Evolutionary conservation across 495 filamentous ascomycete genomes (phyloP).

Genomic region (Hypoxylon fuscum): DNA sequence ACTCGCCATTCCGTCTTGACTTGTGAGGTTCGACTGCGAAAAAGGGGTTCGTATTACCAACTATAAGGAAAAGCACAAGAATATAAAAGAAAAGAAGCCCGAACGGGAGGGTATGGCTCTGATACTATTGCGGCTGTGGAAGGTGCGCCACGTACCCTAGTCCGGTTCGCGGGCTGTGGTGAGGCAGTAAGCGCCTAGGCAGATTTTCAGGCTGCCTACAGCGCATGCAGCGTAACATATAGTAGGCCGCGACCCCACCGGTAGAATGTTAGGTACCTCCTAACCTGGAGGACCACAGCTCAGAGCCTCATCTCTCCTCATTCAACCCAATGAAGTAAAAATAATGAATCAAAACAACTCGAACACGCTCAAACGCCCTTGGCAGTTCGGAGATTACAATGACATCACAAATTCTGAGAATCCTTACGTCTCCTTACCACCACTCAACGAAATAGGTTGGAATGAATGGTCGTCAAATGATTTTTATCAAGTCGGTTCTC

Average conservation of each 20-base stretch:
- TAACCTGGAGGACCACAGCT: background rate
- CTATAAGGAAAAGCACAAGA: too few relatives aligned
- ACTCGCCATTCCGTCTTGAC: background rate
- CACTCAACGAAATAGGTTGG: background rate
- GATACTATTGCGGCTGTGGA: too few relatives aligned
- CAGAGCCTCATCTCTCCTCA: background rate
- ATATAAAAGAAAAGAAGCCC: too few relatives aligned
- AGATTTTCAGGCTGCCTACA: background rate
- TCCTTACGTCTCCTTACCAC: background rate
- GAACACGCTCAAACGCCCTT: background rate
- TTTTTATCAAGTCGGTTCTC: background rate
- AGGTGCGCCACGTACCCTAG: background rate
- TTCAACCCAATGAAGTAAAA: background rate
- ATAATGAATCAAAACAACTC: background rate
- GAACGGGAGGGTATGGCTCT: too few relatives aligned
- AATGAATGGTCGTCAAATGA: background rate
- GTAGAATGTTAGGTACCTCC: background rate
- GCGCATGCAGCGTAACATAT: background rate
- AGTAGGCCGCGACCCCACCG: background rate
- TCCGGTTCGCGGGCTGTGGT: background rate
- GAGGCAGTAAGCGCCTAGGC: background rate
- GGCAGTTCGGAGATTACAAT: background rate
- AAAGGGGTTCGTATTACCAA: too few relatives aligned
- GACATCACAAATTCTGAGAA: background rate
- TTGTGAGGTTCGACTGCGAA: background rate